A percentile compares a stretch with the other conserved stretches of the same genome.
These are phyloP conservation scores for Naganishia kalamii DNA, from an alignment of 768 basidiomycete genomes.

Conservation along the genomic window DNA sequence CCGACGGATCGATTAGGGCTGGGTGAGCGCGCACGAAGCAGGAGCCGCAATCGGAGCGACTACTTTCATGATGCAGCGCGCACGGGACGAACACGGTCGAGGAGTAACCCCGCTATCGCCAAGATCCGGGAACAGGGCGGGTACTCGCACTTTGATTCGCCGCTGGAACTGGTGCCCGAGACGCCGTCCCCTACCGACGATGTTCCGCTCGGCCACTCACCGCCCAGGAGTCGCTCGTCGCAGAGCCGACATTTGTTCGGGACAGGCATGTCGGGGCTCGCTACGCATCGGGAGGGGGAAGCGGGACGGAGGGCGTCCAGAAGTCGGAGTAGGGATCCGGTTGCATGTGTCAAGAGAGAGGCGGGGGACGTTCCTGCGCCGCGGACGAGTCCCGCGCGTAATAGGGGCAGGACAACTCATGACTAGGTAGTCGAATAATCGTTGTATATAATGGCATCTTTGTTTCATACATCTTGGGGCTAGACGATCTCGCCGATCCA, in stretches of 20 bases:
- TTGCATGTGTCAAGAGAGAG: neutral
- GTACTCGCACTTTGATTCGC: constrained; percentile 8
- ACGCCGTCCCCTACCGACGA: neutral
- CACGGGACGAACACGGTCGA: neutral
- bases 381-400: neutral
- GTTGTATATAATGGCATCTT: neutral
- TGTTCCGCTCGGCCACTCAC: neutral
- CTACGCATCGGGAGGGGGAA: neutral
- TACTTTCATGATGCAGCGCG: neutral
- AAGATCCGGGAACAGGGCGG: neutral
- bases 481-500: constrained; percentile 40
- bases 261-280: neutral
- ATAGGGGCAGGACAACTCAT: neutral
- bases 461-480: neutral
- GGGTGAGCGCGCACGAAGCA: neutral
- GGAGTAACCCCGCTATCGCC: neutral
- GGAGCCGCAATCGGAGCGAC: constrained; percentile 1
- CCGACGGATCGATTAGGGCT: neutral
- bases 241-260: neutral
- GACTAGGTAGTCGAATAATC: neutral
- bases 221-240: neutral
- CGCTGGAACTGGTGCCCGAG: neutral
- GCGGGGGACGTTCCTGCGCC: neutral
- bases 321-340: neutral
- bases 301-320: neutral